Conservation (phyloP, 345 rosid species). For the Aegle marmelos region DNA sequence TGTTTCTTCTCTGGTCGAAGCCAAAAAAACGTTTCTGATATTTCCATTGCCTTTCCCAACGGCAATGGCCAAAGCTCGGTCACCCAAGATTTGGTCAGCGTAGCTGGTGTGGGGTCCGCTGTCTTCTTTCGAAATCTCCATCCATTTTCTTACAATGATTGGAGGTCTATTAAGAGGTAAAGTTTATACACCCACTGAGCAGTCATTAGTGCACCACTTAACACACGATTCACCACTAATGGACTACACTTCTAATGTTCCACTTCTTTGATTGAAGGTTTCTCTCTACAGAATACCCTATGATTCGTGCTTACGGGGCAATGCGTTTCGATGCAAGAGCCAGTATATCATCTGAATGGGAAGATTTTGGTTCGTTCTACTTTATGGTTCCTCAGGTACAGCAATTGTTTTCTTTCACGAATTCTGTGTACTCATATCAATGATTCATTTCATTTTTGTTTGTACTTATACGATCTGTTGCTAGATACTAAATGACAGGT, state of each 20-base stretch:
- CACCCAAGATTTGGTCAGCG: slow-evolving; percentile 41
- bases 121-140: slow-evolving; percentile 59
- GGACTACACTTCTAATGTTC: neutral
- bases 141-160: slow-evolving; percentile 73
- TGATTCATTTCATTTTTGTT: neutral
- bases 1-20: slow-evolving; percentile 73
- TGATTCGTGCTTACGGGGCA: slow-evolving; percentile 90
- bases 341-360: slow-evolving; percentile 61
- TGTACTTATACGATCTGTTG: slow-evolving; percentile 31
- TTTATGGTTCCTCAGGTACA: slow-evolving; percentile 82
- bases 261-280: slow-evolving; percentile 41
- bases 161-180: slow-evolving; percentile 82
- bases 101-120: slow-evolving; percentile 84
- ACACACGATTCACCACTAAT: neutral
- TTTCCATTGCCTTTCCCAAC: slow-evolving; percentile 26
- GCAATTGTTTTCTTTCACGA: neutral
- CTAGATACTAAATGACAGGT: slow-evolving; percentile 62
- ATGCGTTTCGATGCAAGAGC: slow-evolving; percentile 76
- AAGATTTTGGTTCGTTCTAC: slow-evolving; percentile 77
- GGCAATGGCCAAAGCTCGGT: slow-evolving; percentile 33
- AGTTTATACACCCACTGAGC: neutral
- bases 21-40: slow-evolving; percentile 23
- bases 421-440: neutral
- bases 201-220: neutral
- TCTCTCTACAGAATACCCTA: slow-evolving; percentile 56